Base-by-base conservation (phyloP, 164 flowering plant species). In the Magnolia officinalis region DNA sequence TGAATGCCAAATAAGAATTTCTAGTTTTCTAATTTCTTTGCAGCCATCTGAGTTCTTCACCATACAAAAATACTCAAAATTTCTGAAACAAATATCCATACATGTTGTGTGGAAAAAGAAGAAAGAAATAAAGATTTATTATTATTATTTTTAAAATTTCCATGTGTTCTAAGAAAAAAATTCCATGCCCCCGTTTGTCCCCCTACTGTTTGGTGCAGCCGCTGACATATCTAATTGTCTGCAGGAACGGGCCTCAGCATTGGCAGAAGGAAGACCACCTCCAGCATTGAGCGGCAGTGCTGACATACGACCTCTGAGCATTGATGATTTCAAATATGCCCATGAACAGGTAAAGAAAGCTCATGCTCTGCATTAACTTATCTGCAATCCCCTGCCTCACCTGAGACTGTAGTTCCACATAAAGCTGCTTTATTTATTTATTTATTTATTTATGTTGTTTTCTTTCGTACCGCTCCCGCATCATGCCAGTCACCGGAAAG, bases 291-390 rank as follows among this genome's bases (percentile, higher is more conserved):
- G 96, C 74, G 89, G 87, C 18, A 85, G 96, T 82, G 81, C 85
- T 8, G 98, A 95, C 80, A 89, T 95, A 49, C 90, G 97, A 58
- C 81, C 97, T 73, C 78, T 93, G 37, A 88, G 84, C 78, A 82
- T 87, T 86, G 91, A 86, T 1, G 98, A 95, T 85, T 95, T 95
- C 77, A 95, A 75, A 89, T 77, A 84, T 72, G 97, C 98, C 72
- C 97, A 93, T 78, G 97, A 93, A 77, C 89, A 84, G 94, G 98
- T 93, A 84, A 83, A 55, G 50, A 4, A 10, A 29, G 16, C 6
- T 24, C 19, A 8, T 9, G 10, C 72, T 70, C 20, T 49, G 24
- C 2, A 1, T 14, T n/a, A 29, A 37, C 19, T 68, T n/a, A 29
- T 68, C n/a, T 29, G 2, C 49, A 55, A 55, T 55, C 61, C 11